Conservation (phyloP, 148 eudicot genomes). For the Euryodendron excelsum region DNA sequence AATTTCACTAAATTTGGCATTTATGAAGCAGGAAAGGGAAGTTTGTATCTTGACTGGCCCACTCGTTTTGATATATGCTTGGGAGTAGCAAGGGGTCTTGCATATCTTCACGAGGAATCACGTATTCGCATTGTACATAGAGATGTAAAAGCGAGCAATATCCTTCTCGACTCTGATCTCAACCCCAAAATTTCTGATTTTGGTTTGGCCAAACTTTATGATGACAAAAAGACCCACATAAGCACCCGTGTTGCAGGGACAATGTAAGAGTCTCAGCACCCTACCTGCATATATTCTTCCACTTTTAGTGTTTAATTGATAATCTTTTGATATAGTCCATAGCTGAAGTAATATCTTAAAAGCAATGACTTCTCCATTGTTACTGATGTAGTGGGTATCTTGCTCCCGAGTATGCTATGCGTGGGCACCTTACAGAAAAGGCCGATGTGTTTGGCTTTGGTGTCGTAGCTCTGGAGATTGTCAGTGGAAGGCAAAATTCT, state of each 20-base stretch:
- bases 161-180: slow-evolving; percentile 72
- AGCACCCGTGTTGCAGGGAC: slow-evolving; percentile 95
- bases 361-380: neutral
- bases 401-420: slow-evolving; percentile 91
- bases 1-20: slow-evolving; percentile 1
- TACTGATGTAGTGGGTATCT: slow-evolving; percentile 63
- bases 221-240: slow-evolving; percentile 81
- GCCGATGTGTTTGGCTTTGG: slow-evolving; percentile 89
- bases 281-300: neutral
- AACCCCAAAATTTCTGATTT: slow-evolving; percentile 89
- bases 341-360: neutral
- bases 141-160: slow-evolving; percentile 91
- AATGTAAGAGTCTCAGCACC: slow-evolving; percentile 45
- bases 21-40: slow-evolving; percentile 38
- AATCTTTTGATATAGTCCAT: neutral
- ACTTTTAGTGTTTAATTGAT: neutral
- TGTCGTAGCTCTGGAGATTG: slow-evolving; percentile 74
- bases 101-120: slow-evolving; percentile 86
- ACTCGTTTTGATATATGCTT: slow-evolving; percentile 77
- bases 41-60: slow-evolving; percentile 54
- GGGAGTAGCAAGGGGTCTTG: slow-evolving; percentile 83
- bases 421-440: slow-evolving; percentile 92
- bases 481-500: slow-evolving; percentile 76
- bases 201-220: slow-evolving; percentile 91
- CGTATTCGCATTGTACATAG: slow-evolving; percentile 76